Conservation (phyloP, 257 asterid species). For the Petunia axillaris region DNA sequence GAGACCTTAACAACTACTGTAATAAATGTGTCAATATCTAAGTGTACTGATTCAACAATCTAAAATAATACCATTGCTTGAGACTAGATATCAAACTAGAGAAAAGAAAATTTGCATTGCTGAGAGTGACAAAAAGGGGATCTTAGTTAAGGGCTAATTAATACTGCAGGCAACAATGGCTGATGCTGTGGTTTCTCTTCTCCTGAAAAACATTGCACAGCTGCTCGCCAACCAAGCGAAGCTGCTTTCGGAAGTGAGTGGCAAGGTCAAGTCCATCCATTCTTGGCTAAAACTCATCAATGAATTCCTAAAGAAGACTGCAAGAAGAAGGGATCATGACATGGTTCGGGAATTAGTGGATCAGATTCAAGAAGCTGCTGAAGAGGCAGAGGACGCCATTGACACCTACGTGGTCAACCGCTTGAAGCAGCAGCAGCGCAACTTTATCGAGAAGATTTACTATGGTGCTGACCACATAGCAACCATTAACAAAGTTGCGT, state of each 20-base stretch:
- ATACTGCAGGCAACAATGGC: conserved; percentile 31
- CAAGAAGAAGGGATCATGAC: conserved; percentile 37
- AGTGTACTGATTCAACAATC: no score
- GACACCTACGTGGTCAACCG: conserved; percentile 44
- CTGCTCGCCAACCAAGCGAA: conserved; percentile 44
- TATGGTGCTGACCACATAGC: conserved; percentile 32
- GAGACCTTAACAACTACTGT: no score
- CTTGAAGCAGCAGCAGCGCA: conserved; percentile 36
- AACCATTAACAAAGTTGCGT: conserved; percentile 36
- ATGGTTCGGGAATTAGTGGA: conserved; percentile 40
- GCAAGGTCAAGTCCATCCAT: conserved; percentile 49
- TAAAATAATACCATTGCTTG: no score
- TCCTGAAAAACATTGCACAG: conserved; percentile 44
- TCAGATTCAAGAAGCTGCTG: conserved; percentile 44
- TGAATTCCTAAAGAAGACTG: conserved; percentile 47
- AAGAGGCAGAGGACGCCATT: conserved; percentile 49
- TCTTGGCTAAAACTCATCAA: conserved; percentile 45
- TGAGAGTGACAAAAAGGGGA: no score
- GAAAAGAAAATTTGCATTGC: no score
- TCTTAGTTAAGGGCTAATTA: no score
- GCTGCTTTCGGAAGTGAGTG: conserved; percentile 39
- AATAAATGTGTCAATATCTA: no score
- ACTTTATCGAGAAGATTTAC: conserved; percentile 24
- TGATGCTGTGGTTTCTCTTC: conserved; percentile 48
- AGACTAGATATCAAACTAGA: no score